These are phyloP conservation scores for Rhizomucor miehei DNA, from an alignment of 371 early-diverging fungal species.

Conservation along the genomic window DNA sequence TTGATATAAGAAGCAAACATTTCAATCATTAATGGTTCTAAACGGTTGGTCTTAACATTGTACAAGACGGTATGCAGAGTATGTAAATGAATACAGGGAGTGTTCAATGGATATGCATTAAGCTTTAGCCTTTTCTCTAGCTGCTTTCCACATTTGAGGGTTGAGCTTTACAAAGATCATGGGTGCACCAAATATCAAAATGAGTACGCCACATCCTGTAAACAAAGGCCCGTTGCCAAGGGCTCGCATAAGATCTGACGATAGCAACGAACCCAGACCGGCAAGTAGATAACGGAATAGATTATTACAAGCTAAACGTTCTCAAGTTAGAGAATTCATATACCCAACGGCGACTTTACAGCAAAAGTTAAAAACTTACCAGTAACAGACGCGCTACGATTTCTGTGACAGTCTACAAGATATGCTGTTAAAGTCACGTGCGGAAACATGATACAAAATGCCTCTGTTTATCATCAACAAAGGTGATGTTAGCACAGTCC, in stretches of 20 bases:
- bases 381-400: conserved; percentile 39
- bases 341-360: not conserved
- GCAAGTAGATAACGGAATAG: conserved; percentile 35
- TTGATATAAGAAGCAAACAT: too few relatives aligned
- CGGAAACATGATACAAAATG: conserved; percentile 30
- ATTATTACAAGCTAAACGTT: conserved; percentile 33
- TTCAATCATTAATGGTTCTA: too few relatives aligned
- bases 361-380: not conserved
- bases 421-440: conserved; percentile 35
- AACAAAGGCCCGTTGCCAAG: conserved; percentile 28
- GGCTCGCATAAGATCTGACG: conserved; percentile 22
- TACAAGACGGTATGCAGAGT: too few relatives aligned
- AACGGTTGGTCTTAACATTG: too few relatives aligned
- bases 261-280: conserved; percentile 35
- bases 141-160: conserved; percentile 4
- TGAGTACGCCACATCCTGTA: conserved; percentile 21
- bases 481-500: not conserved
- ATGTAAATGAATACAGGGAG: too few relatives aligned
- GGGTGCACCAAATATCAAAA: not conserved
- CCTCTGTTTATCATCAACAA: conserved; percentile 16
- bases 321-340: not conserved
- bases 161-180: not conserved
- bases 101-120: too few relatives aligned
- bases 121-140: too few relatives aligned
- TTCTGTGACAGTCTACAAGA: conserved; percentile 39